Evolutionary conservation across 2,329 filamentous ascomycete species (phyloP), one percentile per base, ranked within the genome.

Genomic region (Nigrograna mackinnonii): DNA sequence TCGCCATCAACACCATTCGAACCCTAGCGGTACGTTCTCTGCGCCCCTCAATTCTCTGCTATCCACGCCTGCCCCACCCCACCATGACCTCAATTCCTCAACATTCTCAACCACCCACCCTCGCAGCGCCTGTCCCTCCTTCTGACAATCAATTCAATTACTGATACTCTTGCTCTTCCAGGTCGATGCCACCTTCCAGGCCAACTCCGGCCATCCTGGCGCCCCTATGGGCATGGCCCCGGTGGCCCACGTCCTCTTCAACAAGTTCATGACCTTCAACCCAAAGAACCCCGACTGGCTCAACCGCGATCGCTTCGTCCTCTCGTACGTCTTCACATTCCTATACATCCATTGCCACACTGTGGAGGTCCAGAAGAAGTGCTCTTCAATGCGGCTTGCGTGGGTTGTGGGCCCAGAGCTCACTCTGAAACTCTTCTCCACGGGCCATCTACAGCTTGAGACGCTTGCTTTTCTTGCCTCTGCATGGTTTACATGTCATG

Each of bases 201-300:
- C 92, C 72, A 97, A 97, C 84, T 96, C 92, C 56, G 94, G 94
- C 71, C 94, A 99, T 79, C 94, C 94, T 67, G 94, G 94, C 82
- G 94, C 94, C 73, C 94, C 94, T 66, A 99, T 99, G 94, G 85
- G 83, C 69, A 82, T 97, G 89, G 94, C 94, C 67, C 92, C 94
- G 51, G 85, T 91, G 67, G 86, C 94, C 73, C 94, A 97, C 82
- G 90, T 97, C 66, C 84, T 99, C 55, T 99, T 89, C 80, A 95
- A 96, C 84, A 95, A 94, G 76, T 95, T 96, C 82, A 90, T 99
- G 90, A 95, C 78, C 73, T 99, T 96, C 84, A 99, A 97, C 86
- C 94, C 94, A 66, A 95, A 96, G 86, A 96, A 96, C 84, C 89
- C 94, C 62, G 81, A 90, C 55, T 99, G 91, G 91, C 67, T 94